Base-by-base conservation (phyloP, 306 rosid genomes). In the Prunus davidiana region DNA sequence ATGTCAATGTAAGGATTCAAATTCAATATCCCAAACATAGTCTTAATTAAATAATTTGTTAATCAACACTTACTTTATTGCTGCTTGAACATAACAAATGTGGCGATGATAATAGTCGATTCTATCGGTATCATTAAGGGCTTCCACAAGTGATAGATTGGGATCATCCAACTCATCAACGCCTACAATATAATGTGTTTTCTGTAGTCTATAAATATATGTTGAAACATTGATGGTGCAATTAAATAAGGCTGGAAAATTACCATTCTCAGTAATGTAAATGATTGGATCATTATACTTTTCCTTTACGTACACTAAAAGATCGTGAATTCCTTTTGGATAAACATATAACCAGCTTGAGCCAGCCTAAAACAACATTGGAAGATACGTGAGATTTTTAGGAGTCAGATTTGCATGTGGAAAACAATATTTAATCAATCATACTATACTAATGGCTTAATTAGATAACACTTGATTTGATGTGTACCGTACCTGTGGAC, bases 161-260 rank as follows among this genome's bases (percentile, higher is more conserved):
- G 82, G 87, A 73, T 87, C 82, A 72, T 90, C 82, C 27, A 75
- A 64, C 82, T 90, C 94, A 3, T 82, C 88, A 8, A 87, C 58
- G 65, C 93, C 93, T 89, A 67, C 74, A 76, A 1, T 54, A 22
- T 3, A 58, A 58, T 11, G 25, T 5, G 22, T n/a, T 58, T 47
- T 10, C 4, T 13, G 9, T 0, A 47, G 3, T 47, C 52, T 2
- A 47, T 10, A 11, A 11, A 25, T 12, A 0, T 13, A 10, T 14
- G 8, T 16, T 47, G 43, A 38, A 38, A 6, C 8, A 58, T 58
- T 22, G 10, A 20, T 9, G 64, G 11, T 58, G 15, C 30, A 24
- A 9, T 9, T 22, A 22, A 22, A 10, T 22, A 1, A 22, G 30
- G 30, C 6, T 2, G 10, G 12, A 61, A 12, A 27, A 61, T 56